Evolutionary conservation across 2,329 filamentous ascomycete genomes (phyloP).

Genomic region (Bipolaris bicolor): DNA sequence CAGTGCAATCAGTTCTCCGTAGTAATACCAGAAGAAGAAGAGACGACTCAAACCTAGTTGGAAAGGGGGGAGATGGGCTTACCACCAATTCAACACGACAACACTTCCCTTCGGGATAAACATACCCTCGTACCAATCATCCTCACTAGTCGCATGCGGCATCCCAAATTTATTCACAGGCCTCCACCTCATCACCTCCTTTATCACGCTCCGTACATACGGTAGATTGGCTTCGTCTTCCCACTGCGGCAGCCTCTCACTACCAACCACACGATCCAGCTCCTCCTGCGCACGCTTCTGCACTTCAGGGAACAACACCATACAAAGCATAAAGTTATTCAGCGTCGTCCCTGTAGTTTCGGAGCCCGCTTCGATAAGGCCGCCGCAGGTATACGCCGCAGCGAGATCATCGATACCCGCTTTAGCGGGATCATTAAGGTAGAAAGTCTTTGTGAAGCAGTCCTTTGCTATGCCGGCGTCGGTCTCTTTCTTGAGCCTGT

Average conservation of each 20-base stretch:
- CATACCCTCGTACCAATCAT: constrained; percentile 48
- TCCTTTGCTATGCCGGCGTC: constrained; percentile 36
- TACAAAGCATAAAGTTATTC: constrained; percentile 41
- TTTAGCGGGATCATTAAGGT: constrained; percentile 39
- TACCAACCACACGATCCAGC: constrained; percentile 39
- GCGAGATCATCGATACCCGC: constrained; percentile 43
- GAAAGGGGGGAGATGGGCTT: constrained; percentile 6
- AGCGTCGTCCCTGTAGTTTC: constrained; percentile 42
- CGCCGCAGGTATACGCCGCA: constrained; percentile 44
- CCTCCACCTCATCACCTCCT: constrained; percentile 41
- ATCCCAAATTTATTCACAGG: constrained; percentile 43
- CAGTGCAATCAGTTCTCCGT: background rate
- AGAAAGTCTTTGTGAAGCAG: constrained; percentile 47
- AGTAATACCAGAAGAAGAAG: background rate
- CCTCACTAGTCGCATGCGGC: constrained; percentile 42
- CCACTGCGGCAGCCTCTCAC: constrained; percentile 37
- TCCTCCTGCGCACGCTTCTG: constrained; percentile 38
- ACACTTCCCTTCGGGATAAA: constrained; percentile 49
- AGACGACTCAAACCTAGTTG: no score
- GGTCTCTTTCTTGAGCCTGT: constrained; percentile 38
- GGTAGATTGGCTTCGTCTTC: constrained; percentile 40
- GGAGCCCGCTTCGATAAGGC: constrained; percentile 44
- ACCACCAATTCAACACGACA: constrained; percentile 45
- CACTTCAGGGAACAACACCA: constrained; percentile 35
- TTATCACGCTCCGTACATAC: constrained; percentile 46